Conservation (phyloP, 2,329 filamentous ascomycete species). For the Fusarium clavum region DNA sequence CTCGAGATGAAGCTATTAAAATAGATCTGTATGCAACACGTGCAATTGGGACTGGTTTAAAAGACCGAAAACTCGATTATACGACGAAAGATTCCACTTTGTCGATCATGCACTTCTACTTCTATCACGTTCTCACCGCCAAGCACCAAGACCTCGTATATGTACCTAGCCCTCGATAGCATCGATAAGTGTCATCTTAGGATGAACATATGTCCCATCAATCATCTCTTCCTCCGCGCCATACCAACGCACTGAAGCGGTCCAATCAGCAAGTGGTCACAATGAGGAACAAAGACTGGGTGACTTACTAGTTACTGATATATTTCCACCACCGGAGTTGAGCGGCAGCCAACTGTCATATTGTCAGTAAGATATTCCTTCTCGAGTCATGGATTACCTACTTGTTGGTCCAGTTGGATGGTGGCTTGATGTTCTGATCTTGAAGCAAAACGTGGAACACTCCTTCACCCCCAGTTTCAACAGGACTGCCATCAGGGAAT, state of each 20-base stretch:
- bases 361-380: neutral
- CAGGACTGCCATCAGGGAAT: neutral
- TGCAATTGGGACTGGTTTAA: neutral
- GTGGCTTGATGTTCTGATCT: neutral
- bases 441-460: neutral
- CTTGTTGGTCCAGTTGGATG: neutral
- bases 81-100: neutral
- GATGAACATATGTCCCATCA: neutral
- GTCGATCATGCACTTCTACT: neutral
- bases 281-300: fast-evolving
- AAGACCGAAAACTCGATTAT: neutral
- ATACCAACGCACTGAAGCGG: neutral
- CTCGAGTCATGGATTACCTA: neutral
- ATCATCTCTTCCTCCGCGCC: neutral
- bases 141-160: neutral
- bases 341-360: neutral
- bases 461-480: neutral
- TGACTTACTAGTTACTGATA: neutral
- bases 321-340: neutral
- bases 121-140: neutral
- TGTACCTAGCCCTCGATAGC: neutral
- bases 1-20: neutral
- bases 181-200: neutral
- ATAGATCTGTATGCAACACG: neutral
- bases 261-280: neutral